Evolutionary conservation across 2,329 filamentous ascomycete species (phyloP).

Genomic region (Bisporella sp.): DNA sequence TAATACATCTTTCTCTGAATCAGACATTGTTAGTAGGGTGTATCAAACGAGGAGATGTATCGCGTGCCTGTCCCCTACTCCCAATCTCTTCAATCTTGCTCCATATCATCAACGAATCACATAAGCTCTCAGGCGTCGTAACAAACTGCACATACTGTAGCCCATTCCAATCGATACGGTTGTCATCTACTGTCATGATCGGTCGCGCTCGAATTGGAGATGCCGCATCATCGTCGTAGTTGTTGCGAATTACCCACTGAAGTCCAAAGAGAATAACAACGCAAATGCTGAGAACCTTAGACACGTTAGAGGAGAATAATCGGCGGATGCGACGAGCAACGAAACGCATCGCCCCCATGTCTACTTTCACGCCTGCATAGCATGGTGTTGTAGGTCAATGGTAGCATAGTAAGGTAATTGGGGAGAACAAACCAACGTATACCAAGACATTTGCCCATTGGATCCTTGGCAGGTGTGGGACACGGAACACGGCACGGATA

Average conservation of each 20-base stretch:
- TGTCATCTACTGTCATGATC: conserved; percentile 10
- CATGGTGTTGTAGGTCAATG: too few species aligned
- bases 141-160: conserved; percentile 24
- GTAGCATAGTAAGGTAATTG: too few species aligned
- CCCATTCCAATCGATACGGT: conserved; percentile 19
- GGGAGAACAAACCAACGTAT: too few species aligned
- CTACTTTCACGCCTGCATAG: too few species aligned
- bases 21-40: neutral
- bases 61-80: conserved; percentile 18
- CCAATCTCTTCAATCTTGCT: conserved; percentile 22
- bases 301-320: conserved; percentile 8
- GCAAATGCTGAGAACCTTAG: conserved; percentile 11
- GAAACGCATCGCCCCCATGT: too few species aligned
- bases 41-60: neutral
- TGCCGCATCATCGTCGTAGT: conserved; percentile 13
- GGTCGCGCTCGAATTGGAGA: conserved; percentile 3
- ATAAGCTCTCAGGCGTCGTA: conserved; percentile 20
- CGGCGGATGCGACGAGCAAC: conserved; percentile 13
- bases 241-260: conserved; percentile 17
- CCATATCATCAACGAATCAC: conserved; percentile 24
- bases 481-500: too few species aligned
- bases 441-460: too few species aligned
- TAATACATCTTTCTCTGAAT: conserved; percentile 17
- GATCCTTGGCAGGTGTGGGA: too few species aligned
- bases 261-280: conserved; percentile 11